A percentile compares a stretch with the other conserved stretches of the same genome.
phyloP scores from a whole-genome alignment of 495 filamentous ascomycete species.

The Aspergillus cavernicola region DNA sequence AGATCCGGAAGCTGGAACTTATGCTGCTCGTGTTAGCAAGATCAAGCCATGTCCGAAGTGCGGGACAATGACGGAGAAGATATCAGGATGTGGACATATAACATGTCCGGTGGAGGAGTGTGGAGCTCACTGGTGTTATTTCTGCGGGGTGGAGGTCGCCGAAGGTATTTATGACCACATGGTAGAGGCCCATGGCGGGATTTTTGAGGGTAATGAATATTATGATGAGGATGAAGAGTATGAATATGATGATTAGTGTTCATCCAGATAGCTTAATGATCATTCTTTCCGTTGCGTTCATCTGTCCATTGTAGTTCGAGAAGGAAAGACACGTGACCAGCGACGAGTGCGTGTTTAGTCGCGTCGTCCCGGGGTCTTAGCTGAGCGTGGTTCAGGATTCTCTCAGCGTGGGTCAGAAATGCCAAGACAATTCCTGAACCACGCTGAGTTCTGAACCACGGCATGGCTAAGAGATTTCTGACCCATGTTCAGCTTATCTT shows the following conservation, averaged over 20 bases:
- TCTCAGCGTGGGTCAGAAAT: no score
- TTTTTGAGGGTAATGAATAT: slow-evolving; percentile 3
- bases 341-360: no score
- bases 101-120: slow-evolving; percentile 25
- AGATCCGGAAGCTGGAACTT: neutral
- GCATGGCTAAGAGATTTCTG: no score
- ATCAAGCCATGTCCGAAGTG: slow-evolving; percentile 33
- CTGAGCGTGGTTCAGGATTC: no score
- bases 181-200: slow-evolving; percentile 21
- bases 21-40: neutral
- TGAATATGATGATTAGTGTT: neutral
- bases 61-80: slow-evolving; percentile 26
- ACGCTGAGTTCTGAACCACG: no score
- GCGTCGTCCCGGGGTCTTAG: no score
- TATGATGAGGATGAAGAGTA: neutral
- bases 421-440: no score
- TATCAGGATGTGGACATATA: slow-evolving; percentile 35
- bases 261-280: no score
- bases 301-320: no score
- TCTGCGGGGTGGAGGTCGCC: slow-evolving; percentile 20
- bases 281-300: no score
- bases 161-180: slow-evolving; percentile 30
- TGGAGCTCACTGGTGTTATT: slow-evolving; percentile 32
- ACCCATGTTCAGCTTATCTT: no score
- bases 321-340: no score